Percentiles rank a stretch among this genome's conserved stretches.
These are phyloP conservation scores for Colletotrichum cordylinicola DNA, from an alignment of 2,329 filamentous ascomycete genomes.

Conservation along the genomic window DNA sequence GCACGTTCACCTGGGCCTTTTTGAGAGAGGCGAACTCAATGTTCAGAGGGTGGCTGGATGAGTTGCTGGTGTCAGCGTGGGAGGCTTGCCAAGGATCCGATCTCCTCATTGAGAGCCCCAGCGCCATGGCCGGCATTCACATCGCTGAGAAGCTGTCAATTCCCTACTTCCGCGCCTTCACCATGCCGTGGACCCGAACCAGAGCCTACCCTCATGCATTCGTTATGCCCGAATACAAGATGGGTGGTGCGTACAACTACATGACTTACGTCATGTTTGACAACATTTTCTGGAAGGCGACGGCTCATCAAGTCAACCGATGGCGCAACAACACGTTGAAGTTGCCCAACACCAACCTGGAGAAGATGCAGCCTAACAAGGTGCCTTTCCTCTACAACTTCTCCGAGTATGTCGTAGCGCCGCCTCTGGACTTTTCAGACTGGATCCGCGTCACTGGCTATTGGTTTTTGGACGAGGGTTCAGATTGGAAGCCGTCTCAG, in stretches of 20 bases:
- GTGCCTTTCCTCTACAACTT: slow-evolving; percentile 99
- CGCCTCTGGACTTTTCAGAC: slow-evolving; percentile 93
- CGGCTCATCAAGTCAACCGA: slow-evolving; percentile 86
- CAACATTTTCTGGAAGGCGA: slow-evolving; percentile 95
- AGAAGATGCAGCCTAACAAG: slow-evolving; percentile 94
- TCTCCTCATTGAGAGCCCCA: slow-evolving; percentile 92
- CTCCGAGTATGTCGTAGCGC: slow-evolving; percentile 90
- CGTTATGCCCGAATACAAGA: slow-evolving; percentile 88
- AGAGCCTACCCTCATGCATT: slow-evolving; percentile 97
- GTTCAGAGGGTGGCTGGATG: slow-evolving; percentile 95
- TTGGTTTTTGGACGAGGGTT: slow-evolving; percentile 90
- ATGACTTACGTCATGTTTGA: slow-evolving; percentile 97
- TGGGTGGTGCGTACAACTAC: slow-evolving; percentile 95
- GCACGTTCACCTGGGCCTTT: slow-evolving; percentile 95
- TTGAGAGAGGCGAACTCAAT: slow-evolving; percentile 84
- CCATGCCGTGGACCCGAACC: slow-evolving; percentile 98
- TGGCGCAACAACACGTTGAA: slow-evolving; percentile 86
- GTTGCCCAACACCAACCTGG: slow-evolving; percentile 80
- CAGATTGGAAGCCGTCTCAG: slow-evolving; percentile 72
- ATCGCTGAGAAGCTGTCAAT: slow-evolving; percentile 93
- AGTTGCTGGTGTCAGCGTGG: slow-evolving; percentile 83
- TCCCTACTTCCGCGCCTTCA: slow-evolving; percentile 96
- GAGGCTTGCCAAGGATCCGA: slow-evolving; percentile 85
- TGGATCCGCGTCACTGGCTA: slow-evolving; percentile 98
- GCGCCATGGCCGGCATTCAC: slow-evolving; percentile 96